A percentile compares a stretch with the other conserved stretches of the same genome.
Evolutionary conservation across 2,329 filamentous ascomycete species (phyloP).

Genomic region (Microsporum canis): DNA sequence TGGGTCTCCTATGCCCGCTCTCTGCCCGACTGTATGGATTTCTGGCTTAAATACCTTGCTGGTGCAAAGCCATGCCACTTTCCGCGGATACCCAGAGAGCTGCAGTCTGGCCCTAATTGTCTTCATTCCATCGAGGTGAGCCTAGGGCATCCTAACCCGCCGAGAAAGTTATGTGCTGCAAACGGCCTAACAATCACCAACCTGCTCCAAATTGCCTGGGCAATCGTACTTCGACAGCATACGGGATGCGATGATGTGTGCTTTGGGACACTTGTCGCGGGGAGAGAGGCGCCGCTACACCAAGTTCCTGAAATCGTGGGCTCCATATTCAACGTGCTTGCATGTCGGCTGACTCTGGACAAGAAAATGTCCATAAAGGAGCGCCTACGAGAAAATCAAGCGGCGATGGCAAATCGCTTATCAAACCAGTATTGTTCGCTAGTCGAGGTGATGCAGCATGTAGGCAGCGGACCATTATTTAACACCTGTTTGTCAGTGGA

Average conservation of each 20-base stretch:
- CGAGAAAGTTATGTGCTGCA: conserved; percentile 5
- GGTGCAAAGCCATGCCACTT: conserved; percentile 1
- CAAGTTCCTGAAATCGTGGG: conserved; percentile 25
- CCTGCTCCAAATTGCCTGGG: conserved; percentile 47
- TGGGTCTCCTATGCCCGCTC: conserved; percentile 5
- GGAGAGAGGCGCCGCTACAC: conserved; percentile 27
- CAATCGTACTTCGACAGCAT: conserved; percentile 24
- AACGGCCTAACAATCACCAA: conserved; percentile 17
- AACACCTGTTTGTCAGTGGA: conserved; percentile 13
- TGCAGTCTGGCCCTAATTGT: not conserved
- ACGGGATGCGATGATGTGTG: conserved; percentile 27
- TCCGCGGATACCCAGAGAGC: not conserved
- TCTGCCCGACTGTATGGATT: conserved; percentile 3
- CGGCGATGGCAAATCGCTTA: not conserved
- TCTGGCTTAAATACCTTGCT: conserved; percentile 6
- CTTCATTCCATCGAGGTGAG: not conserved
- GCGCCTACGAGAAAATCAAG: conserved; percentile 15
- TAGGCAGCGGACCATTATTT: conserved; percentile 4
- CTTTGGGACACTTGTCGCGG: conserved; percentile 32
- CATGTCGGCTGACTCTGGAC: not conserved
- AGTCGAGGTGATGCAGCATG: conserved; percentile 4
- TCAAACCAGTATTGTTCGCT: conserved; percentile 10
- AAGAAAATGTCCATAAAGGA: not conserved
- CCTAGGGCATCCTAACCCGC: not conserved
- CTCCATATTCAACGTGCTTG: not conserved